Conservation (phyloP, 805 yeast species). For the Cyberlindnera suaveolens region DNA sequence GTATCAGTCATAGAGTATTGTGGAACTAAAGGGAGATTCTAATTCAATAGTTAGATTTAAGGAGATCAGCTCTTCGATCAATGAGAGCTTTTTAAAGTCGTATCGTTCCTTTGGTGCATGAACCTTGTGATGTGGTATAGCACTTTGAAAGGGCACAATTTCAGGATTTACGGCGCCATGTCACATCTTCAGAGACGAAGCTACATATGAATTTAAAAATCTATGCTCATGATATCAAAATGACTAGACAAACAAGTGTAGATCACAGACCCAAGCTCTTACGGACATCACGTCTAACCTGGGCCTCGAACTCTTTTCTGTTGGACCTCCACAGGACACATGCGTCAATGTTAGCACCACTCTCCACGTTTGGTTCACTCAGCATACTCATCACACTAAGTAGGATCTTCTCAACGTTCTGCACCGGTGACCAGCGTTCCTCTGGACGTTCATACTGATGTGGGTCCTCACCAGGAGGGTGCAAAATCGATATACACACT, state of each 20-base stretch:
- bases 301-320: conserved; percentile 56
- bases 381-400: conserved; percentile 92
- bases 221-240: neutral
- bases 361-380: conserved; percentile 93
- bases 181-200: no score
- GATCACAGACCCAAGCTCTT: conserved; percentile 62
- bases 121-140: no score
- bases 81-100: no score
- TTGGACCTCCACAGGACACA: conserved; percentile 87
- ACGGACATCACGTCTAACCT: conserved; percentile 62
- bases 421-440: conserved; percentile 98
- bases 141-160: no score
- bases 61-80: no score
- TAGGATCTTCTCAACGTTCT: conserved; percentile 93
- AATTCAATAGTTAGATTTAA: no score
- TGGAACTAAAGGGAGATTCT: no score
- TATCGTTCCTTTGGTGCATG: no score
- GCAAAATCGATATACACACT: conserved; percentile 92
- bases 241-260: neutral
- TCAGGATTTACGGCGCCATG: no score
- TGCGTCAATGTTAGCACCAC: conserved; percentile 86
- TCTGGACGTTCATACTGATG: conserved; percentile 91
- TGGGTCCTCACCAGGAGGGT: conserved; percentile 97
- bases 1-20: no score
- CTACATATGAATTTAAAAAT: no score